These are phyloP conservation scores for Curvularia eragrostidis DNA, from an alignment of 2,329 filamentous ascomycete genomes.

Conservation along the genomic window DNA sequence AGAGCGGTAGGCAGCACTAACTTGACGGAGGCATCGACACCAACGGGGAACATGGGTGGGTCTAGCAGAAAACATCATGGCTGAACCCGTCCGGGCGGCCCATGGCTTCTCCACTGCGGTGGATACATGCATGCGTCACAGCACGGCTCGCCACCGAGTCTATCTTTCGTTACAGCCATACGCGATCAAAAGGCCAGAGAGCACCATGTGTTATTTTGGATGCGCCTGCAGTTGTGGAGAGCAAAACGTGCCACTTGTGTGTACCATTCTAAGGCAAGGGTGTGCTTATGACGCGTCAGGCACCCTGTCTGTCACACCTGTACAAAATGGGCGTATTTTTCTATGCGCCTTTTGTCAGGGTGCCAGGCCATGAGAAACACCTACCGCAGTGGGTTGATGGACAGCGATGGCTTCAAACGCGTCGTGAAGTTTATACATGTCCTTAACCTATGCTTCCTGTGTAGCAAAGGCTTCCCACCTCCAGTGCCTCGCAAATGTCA, in stretches of 20 bases:
- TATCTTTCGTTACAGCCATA: neutral
- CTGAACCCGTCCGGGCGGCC: slow-evolving; percentile 5
- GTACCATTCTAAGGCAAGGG: neutral
- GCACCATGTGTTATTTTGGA: neutral
- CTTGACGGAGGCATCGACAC: slow-evolving; percentile 1
- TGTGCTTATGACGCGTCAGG: slow-evolving; percentile 2
- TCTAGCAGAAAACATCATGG: slow-evolving; percentile 8
- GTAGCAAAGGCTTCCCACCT: neutral
- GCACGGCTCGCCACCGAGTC: neutral
- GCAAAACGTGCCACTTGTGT: neutral
- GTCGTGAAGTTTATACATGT: neutral
- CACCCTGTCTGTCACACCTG: neutral
- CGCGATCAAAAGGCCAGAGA: neutral
- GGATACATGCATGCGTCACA: neutral
- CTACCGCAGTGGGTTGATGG: neutral
- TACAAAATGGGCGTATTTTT: neutral
- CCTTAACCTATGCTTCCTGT: neutral
- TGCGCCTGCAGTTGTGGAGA: neutral
- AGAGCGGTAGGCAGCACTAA: neutral
- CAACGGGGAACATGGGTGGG: slow-evolving; percentile 4
- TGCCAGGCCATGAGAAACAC: neutral
- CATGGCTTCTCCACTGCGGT: neutral
- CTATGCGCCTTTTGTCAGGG: neutral
- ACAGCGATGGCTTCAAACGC: neutral
- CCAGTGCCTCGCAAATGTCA: neutral